Conservation (phyloP, 495 filamentous ascomycete species). For the Penicillium lividum region DNA sequence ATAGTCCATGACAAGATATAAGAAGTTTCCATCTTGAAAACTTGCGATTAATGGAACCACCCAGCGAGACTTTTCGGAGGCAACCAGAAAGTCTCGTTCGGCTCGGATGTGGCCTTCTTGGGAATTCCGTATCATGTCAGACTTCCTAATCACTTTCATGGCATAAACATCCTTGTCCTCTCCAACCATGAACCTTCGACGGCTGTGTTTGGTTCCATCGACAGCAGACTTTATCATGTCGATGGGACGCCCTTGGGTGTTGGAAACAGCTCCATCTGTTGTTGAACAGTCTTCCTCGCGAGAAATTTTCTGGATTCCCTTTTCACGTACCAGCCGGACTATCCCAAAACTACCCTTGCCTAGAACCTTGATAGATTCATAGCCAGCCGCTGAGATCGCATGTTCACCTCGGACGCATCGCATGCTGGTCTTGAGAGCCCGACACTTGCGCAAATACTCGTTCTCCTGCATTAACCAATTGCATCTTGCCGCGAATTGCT, state of each 20-base stretch:
- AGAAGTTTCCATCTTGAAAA: slow-evolving; percentile 79
- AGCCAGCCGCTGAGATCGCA: slow-evolving; percentile 61
- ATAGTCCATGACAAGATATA: slow-evolving; percentile 97
- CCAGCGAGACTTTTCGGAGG: slow-evolving; percentile 80
- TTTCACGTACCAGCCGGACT: slow-evolving; percentile 79
- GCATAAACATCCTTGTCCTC: slow-evolving; percentile 69
- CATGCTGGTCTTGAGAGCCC: slow-evolving; percentile 65
- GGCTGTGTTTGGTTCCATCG: slow-evolving; percentile 25
- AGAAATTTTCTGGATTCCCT: slow-evolving; percentile 12
- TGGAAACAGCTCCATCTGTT: not conserved
- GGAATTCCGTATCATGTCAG: slow-evolving; percentile 81
- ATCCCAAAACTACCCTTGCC: slow-evolving; percentile 95
- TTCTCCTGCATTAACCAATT: slow-evolving; percentile 67
- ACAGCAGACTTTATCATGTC: slow-evolving; percentile 27
- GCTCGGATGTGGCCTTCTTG: slow-evolving; percentile 92
- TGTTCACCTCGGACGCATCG: slow-evolving; percentile 37
- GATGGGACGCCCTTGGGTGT: slow-evolving; percentile 5
- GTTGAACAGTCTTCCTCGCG: slow-evolving; percentile 9
- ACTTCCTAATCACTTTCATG: slow-evolving; percentile 96
- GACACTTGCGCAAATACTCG: slow-evolving; percentile 71
- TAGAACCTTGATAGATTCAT: slow-evolving; percentile 79
- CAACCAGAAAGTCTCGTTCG: slow-evolving; percentile 87
- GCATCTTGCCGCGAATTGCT: slow-evolving; percentile 54
- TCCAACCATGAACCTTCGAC: slow-evolving; percentile 32
- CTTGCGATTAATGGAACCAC: slow-evolving; percentile 84